These are phyloP conservation scores for Hypoxylon sp. DNA, from an alignment of 2,329 filamentous ascomycete genomes.

Conservation along the genomic window DNA sequence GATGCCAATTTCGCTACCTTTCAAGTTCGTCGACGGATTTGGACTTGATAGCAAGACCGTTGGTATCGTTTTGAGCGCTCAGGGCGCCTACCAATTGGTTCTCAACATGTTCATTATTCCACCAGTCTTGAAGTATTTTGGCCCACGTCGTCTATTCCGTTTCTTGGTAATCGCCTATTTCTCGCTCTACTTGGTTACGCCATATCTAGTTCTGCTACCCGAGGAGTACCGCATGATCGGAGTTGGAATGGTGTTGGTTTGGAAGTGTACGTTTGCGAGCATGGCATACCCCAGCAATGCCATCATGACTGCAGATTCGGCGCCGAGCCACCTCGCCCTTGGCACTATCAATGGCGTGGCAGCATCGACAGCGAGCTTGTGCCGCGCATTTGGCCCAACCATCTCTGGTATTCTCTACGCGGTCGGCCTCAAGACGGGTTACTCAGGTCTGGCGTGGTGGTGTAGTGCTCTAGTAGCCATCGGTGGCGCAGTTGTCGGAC, in stretches of 20 bases:
- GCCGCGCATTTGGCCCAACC: constrained; percentile 88
- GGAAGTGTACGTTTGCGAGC: constrained; percentile 94
- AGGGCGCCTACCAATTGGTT: constrained; percentile 90
- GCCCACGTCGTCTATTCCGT: constrained; percentile 85
- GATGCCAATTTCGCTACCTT: constrained; percentile 75
- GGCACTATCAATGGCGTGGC: constrained; percentile 95
- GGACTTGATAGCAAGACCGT: constrained; percentile 86
- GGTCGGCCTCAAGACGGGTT: constrained; percentile 82
- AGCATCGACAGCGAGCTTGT: constrained; percentile 90
- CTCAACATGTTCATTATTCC: constrained; percentile 90
- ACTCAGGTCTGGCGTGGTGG: constrained; percentile 96
- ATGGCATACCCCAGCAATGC: constrained; percentile 92
- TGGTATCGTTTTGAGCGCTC: constrained; percentile 88
- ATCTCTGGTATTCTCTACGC: constrained; percentile 89
- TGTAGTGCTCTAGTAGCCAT: constrained; percentile 82
- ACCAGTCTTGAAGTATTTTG: constrained; percentile 79
- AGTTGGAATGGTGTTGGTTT: constrained; percentile 83
- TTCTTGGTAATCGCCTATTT: constrained; percentile 88
- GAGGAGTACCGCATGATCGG: constrained; percentile 77
- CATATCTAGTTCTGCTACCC: constrained; percentile 90
- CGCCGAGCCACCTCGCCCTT: constrained; percentile 85
- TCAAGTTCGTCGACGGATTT: constrained; percentile 91
- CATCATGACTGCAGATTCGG: constrained; percentile 90
- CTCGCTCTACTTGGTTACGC: constrained; percentile 86
- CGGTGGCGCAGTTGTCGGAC: constrained; percentile 79